Evolutionary conservation across 345 rosid genomes (phyloP).

Genomic region (Geranium rotundifolium): DNA sequence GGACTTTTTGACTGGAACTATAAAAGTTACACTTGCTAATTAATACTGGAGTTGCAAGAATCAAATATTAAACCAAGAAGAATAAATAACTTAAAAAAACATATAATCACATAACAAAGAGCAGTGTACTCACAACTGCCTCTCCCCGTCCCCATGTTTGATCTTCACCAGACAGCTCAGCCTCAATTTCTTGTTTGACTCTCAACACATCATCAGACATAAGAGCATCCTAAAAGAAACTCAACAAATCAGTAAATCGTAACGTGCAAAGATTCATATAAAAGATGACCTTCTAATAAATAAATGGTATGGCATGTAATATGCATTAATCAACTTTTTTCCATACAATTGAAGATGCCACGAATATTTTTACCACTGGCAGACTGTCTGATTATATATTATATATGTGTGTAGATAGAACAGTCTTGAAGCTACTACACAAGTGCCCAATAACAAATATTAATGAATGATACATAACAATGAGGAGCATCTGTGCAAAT

Average conservation of each 20-base stretch:
- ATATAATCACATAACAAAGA: too few relatives aligned
- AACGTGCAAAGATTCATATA: not conserved
- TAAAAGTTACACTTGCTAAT: not conserved
- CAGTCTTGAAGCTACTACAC: not conserved
- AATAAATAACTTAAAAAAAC: too few relatives aligned
- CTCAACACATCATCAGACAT: slow-evolving; percentile 55
- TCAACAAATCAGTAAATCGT: not conserved
- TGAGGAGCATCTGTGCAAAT: not conserved
- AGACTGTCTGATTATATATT: not conserved
- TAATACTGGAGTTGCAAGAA: not conserved
- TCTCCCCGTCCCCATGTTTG: slow-evolving; percentile 61
- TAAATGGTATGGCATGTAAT: not conserved
- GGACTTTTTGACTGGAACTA: not conserved
- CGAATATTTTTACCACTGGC: not conserved
- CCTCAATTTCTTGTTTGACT: slow-evolving; percentile 49
- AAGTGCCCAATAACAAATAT: not conserved
- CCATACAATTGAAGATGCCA: not conserved
- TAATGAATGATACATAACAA: too few relatives aligned
- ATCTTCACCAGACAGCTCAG: slow-evolving; percentile 69
- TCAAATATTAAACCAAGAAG: too few relatives aligned
- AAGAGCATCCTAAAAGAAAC: slow-evolving; percentile 29
- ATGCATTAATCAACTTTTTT: not conserved
- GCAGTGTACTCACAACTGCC: slow-evolving; percentile 33
- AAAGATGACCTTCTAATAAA: not conserved
- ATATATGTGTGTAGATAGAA: too few relatives aligned